Percentiles rank a stretch among this genome's conserved stretches.
These are phyloP conservation scores for Ceratobasidium theobromae DNA, from an alignment of 1,284 basidiomycete genomes.

Conservation along the genomic window DNA sequence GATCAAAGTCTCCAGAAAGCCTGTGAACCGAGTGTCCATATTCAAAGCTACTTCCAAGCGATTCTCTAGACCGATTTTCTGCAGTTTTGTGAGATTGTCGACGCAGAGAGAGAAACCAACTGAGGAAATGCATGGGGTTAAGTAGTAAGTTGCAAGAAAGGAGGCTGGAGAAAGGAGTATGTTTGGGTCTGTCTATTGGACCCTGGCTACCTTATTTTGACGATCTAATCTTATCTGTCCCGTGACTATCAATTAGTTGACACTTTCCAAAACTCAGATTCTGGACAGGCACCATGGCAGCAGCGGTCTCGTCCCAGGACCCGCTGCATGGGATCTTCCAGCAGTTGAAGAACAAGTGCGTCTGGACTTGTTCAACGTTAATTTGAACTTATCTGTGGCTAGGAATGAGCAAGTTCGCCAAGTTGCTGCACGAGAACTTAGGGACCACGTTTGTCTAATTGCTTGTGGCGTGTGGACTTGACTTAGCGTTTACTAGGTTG, in stretches of 20 bases:
- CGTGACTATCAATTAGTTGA: neutral
- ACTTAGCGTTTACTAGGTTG: conserved; percentile 52
- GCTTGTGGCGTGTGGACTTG: conserved; percentile 32
- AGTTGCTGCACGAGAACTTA: conserved; percentile 33
- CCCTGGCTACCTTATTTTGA: conserved; percentile 6
- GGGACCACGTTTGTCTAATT: conserved; percentile 30
- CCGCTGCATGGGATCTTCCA: conserved; percentile 32
- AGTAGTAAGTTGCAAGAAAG: conserved; percentile 20
- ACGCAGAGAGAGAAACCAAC: conserved; percentile 24
- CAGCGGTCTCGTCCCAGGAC: conserved; percentile 30
- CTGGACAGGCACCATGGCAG: conserved; percentile 29
- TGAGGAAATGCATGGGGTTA: conserved; percentile 25
- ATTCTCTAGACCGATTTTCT: neutral
- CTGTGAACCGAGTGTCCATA: conserved; percentile 15
- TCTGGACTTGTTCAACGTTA: no score
- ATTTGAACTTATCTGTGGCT: neutral
- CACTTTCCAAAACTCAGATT: neutral
- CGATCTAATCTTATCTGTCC: conserved; percentile 27
- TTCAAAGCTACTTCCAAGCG: conserved; percentile 17
- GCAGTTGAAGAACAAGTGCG: conserved; percentile 28
- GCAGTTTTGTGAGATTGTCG: neutral
- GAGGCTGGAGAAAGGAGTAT: conserved; percentile 31
- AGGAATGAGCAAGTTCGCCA: conserved; percentile 35
- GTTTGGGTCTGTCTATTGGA: conserved; percentile 20
- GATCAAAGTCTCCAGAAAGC: conserved; percentile 28